Base-by-base conservation (phyloP, 2,329 filamentous ascomycete species). In the Calonectria crousiana region DNA sequence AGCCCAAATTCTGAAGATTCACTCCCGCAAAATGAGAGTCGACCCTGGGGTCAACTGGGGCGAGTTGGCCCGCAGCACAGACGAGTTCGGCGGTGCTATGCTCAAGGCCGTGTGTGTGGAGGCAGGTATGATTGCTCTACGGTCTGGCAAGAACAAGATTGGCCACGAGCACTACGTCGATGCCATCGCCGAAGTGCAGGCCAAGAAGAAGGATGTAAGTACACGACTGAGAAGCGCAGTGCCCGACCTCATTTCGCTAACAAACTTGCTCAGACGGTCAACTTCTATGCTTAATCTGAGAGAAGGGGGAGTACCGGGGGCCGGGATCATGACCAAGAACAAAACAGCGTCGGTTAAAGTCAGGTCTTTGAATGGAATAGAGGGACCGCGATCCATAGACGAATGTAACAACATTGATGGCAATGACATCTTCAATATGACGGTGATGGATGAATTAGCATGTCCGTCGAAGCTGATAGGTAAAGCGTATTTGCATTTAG, bases 101-200 rank as follows among this genome's bases (percentile, higher is more conserved):
- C 88, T 99, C 80, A 99, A 99, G 90, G 97, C 97, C 53, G 97
- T 99, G 28, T 99, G 97, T 85, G 97, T 99, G 32, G 97, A 99
- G 88, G 97, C 97, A 67, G 97, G 97, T 84, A 99, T 99, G 97
- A 99, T 99, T 87, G 97, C 97, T 34, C 89, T 99, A 83, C 92
- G 97, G 80, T 95, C 93, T 85, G 97, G 97, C 75, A 96, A 98
- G 90, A 95, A 93, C 87, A 98, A 98, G 91, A 97, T 99, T 83
- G 94, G 94, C 74, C 97, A 99, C 84, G 97, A 99, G 88, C 95
- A 99, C 86, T 99, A 98, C 83, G 97, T 99, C 66, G 97, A 99
- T 89, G 97, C 97, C 75, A 98, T 99, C 85, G 92, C 95, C 47
- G 97, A 99, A 87, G 97, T 99, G 80, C 95, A 96, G 85, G 93